Conservation (phyloP, 2,329 filamentous ascomycete species). For the Hirsutella thompsonii region DNA sequence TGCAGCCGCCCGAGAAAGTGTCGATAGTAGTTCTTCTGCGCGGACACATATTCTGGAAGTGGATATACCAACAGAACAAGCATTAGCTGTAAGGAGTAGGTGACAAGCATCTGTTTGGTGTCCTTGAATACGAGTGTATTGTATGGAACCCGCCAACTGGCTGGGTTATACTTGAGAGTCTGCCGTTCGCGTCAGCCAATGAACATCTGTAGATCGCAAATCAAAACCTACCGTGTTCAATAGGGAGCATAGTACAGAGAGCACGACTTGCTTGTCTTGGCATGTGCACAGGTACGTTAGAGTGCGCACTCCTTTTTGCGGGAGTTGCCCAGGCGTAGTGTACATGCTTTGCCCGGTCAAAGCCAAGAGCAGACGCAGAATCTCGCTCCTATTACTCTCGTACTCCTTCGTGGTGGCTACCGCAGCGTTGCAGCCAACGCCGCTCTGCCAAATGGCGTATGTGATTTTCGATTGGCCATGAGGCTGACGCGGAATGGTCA, state of each 20-base stretch:
- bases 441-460: conserved; percentile 96
- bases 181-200: conserved; percentile 19
- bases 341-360: conserved; percentile 90
- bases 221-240: conserved; percentile 65
- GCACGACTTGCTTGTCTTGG: conserved; percentile 78
- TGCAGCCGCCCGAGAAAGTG: conserved; percentile 86
- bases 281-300: conserved; percentile 84
- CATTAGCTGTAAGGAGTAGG: conserved; percentile 85
- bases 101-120: conserved; percentile 78
- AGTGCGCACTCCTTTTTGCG: conserved; percentile 68
- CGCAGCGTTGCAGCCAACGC: conserved; percentile 86
- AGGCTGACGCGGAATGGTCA: conserved; percentile 66
- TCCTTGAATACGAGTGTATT: conserved; percentile 88
- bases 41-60: conserved; percentile 59
- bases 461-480: conserved; percentile 68
- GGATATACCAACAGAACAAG: conserved; percentile 76
- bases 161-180: conserved; percentile 92
- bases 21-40: conserved; percentile 83
- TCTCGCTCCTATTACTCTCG: conserved; percentile 86
- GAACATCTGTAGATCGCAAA: neutral
- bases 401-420: conserved; percentile 82
- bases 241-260: conserved; percentile 83
- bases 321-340: conserved; percentile 65
- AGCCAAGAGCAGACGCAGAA: conserved; percentile 73
- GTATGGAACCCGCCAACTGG: conserved; percentile 86